phyloP scores from a whole-genome alignment of 2,329 filamentous ascomycete species.

The Diplodia scrobiculata region DNA sequence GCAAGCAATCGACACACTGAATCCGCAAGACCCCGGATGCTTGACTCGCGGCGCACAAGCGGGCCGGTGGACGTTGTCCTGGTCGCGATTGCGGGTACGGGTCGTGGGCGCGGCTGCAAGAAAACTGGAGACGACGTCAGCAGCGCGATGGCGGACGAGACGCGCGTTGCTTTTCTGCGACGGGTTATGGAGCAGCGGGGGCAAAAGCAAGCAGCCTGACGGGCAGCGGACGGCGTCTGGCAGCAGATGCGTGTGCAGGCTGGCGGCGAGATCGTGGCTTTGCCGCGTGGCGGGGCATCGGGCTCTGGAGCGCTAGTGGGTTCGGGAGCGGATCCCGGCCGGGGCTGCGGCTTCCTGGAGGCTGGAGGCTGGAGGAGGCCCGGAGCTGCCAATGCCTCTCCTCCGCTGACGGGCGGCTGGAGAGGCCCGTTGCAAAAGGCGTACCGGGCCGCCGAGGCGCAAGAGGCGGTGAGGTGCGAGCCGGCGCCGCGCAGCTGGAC shows the following conservation, averaged over 20 bases:
- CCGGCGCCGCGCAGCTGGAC: constrained; percentile 2
- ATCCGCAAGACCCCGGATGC: constrained; percentile 2
- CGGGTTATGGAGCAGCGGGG: neutral
- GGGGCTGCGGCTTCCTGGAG: constrained; percentile 12
- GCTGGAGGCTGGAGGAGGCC: neutral
- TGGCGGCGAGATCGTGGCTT: constrained; percentile 24
- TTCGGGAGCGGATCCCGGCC: constrained; percentile 19
- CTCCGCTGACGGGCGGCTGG: neutral
- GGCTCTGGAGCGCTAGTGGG: constrained; percentile 20
- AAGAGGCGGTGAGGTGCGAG: constrained; percentile 19
- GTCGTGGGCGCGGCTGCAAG: constrained; percentile 4
- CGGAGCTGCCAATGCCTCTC: neutral
- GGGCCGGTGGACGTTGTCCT: neutral
- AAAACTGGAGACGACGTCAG: neutral
- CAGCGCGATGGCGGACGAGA: neutral
- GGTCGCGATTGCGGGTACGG: constrained; percentile 13
- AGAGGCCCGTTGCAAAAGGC: constrained; percentile 19
- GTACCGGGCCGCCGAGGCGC: constrained; percentile 17
- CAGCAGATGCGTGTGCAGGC: constrained; percentile 17
- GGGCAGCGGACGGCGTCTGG: neutral
- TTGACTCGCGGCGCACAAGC: constrained; percentile 11
- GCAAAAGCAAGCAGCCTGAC: neutral
- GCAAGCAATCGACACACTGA: neutral
- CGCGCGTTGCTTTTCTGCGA: constrained; percentile 6
- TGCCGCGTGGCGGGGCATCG: constrained; percentile 25